phyloP scores from a whole-genome alignment of 352 stramenopile genomes.

The Pythium pyrilobum region DNA sequence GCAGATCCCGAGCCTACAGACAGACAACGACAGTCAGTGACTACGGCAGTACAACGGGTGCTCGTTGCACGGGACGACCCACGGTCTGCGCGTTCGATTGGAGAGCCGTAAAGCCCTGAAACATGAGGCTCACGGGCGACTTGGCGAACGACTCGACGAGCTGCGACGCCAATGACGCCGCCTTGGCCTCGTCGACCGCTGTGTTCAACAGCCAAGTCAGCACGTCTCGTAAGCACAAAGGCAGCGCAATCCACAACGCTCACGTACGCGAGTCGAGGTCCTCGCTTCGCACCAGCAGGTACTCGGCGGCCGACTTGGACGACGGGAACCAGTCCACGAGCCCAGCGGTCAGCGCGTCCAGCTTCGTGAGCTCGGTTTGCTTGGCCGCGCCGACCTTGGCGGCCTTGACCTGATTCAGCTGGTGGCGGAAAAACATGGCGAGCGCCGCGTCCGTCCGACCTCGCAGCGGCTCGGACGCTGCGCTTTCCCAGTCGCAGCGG shows the following conservation, averaged over 20 bases:
- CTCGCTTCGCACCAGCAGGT: slow-evolving; percentile 65
- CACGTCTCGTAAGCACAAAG: too few species aligned
- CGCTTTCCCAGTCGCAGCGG: slow-evolving; percentile 19
- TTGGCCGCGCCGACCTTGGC: slow-evolving; percentile 19
- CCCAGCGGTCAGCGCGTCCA: slow-evolving; percentile 44
- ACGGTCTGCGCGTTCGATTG: neutral
- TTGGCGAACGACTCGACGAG: slow-evolving; percentile 4
- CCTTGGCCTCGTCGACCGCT: slow-evolving; percentile 7
- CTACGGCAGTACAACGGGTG: too few species aligned
- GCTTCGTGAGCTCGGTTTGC: slow-evolving; percentile 30
- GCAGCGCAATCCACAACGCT: neutral
- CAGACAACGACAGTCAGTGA: neutral
- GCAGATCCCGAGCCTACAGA: slow-evolving; percentile 32
- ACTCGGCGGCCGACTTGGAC: slow-evolving; percentile 57
- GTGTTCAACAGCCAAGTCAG: neutral
- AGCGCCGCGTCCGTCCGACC: slow-evolving; percentile 40
- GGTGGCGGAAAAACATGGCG: slow-evolving; percentile 66
- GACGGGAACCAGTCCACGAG: slow-evolving; percentile 55
- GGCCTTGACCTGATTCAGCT: slow-evolving; percentile 50
- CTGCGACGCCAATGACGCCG: neutral
- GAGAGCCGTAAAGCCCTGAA: slow-evolving; percentile 5
- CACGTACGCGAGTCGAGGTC: slow-evolving; percentile 61
- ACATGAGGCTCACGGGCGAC: slow-evolving; percentile 20
- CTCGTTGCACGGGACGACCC: too few species aligned
- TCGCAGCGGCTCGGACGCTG: slow-evolving; percentile 7